Evolutionary conservation across 371 early-diverging fungal species (phyloP).

Genomic region (Batrachochytrium dendrobatidis): DNA sequence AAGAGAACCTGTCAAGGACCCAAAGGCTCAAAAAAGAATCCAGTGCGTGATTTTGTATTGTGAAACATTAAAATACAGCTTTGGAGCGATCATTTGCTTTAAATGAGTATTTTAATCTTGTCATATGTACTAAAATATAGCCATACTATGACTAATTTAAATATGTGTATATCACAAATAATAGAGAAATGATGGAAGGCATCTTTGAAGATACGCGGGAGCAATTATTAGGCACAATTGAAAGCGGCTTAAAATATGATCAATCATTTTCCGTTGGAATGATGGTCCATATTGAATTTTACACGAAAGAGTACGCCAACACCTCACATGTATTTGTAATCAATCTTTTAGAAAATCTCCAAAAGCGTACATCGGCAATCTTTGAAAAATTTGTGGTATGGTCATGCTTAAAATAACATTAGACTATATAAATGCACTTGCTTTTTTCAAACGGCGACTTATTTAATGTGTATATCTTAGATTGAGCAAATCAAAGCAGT

Average conservation of each 20-base stretch:
- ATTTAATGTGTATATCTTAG: conserved; percentile 20
- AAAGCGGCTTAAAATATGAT: conserved; percentile 64
- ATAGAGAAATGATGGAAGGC: conserved; percentile 65
- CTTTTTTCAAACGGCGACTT: not conserved
- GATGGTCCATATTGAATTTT: conserved; percentile 71
- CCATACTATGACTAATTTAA: too few relatives aligned
- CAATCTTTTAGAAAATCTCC: conserved; percentile 57
- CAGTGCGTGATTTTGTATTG: conserved; percentile 25
- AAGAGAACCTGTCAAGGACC: conserved; percentile 55
- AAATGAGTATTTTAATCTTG: too few relatives aligned
- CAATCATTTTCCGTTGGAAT: conserved; percentile 60
- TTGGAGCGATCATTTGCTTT: too few relatives aligned
- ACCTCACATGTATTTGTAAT: conserved; percentile 57
- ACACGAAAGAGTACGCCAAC: conserved; percentile 53
- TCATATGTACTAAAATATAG: too few relatives aligned
- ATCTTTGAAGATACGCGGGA: conserved; percentile 71
- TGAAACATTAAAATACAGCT: too few relatives aligned
- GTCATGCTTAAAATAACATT: too few relatives aligned
- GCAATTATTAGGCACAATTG: conserved; percentile 62
- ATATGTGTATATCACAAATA: not conserved
- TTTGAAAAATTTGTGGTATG: conserved; percentile 74
- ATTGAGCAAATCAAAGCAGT: conserved; percentile 82
- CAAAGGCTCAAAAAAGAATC: conserved; percentile 52
- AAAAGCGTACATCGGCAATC: conserved; percentile 54
- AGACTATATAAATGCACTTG: conserved; percentile 4